Base-by-base conservation (phyloP, 23 red algal species). In the Cyanidium caldarium region DNA sequence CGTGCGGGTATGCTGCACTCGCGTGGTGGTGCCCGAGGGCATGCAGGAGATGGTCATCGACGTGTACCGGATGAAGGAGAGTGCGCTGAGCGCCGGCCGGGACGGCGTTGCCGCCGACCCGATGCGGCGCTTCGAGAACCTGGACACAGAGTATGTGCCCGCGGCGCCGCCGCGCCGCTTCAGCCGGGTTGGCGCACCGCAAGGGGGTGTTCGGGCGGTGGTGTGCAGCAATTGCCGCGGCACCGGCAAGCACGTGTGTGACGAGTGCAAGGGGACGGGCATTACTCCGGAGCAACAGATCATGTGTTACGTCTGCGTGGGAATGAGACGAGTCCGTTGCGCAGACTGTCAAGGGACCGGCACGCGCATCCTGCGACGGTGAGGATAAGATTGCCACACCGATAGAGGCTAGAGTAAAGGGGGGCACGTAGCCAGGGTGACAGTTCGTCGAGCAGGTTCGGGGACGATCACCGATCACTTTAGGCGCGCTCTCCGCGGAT, bases 401-500 rank as follows among this genome's bases (percentile, higher is more conserved):
- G 40, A 10, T 44, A 44, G 10, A 10, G 40, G 10, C 12, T 44
- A 17, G 10, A 44, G 17, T 44, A 44, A 44, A 1, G 31, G 16
- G 21, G 15, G 23, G 13, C 57, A 37, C 1, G 30, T 35, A 33
- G 35, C 57, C 1, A n/a, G 57, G 13, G 14, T 65, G 57, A n/a
- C n/a, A n/a, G n/a, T n/a, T n/a, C n/a, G n/a, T n/a, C n/a, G n/a
- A n/a, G n/a, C n/a, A n/a, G n/a, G n/a, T n/a, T n/a, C 1, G 1
- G 41, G n/a, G 1, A 45, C 10, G 2, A 16, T 21, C 14, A 16
- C 3, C 58, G 0, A 16, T 33, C 20, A 5, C 67, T 2, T 44
- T 94, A 94, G 20, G 88, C 88, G 39, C 88, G 72, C 68, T 94
- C 88, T 46, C 88, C 88, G 25, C 90, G 83, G 65, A 95, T 95